phyloP scores from a whole-genome alignment of 1,139 yeast species.

The Ashbya aceris region DNA sequence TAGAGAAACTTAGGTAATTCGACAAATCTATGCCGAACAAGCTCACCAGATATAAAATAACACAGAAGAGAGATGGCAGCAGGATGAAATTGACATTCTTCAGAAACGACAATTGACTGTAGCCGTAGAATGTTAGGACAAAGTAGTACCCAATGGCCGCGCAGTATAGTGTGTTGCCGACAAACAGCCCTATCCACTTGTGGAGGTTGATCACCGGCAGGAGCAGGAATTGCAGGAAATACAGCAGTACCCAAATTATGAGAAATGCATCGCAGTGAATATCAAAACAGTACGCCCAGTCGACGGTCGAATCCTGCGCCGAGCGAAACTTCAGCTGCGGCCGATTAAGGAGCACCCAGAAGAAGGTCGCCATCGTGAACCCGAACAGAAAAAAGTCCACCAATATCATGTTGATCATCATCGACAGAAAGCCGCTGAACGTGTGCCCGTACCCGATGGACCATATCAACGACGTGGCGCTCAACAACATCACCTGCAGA shows the following conservation, averaged over 20 bases:
- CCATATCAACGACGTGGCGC: slow-evolving; percentile 81
- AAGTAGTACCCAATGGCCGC: slow-evolving; percentile 67
- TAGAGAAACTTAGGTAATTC: slow-evolving; percentile 19
- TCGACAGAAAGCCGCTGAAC: slow-evolving; percentile 46
- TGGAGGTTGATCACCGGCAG: slow-evolving; percentile 61
- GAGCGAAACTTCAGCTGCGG: slow-evolving; percentile 38
- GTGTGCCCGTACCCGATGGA: slow-evolving; percentile 72
- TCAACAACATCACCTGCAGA: slow-evolving; percentile 52
- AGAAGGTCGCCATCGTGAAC: slow-evolving; percentile 53
- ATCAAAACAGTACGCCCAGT: slow-evolving; percentile 93
- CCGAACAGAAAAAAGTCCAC: slow-evolving; percentile 76
- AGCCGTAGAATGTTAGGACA: slow-evolving; percentile 77
- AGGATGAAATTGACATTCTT: slow-evolving; percentile 50
- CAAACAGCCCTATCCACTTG: slow-evolving; percentile 52
- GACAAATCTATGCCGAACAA: slow-evolving; percentile 50
- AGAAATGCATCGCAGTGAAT: slow-evolving; percentile 85
- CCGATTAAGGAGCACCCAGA: slow-evolving; percentile 64
- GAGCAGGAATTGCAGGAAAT: slow-evolving; percentile 65
- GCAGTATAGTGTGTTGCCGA: slow-evolving; percentile 74
- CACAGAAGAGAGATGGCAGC: slow-evolving; percentile 50
- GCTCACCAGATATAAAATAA: slow-evolving; percentile 48
- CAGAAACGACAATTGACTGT: slow-evolving; percentile 72
- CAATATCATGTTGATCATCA: slow-evolving; percentile 74
- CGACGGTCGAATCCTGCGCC: slow-evolving; percentile 48
- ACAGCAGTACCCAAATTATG: slow-evolving; percentile 68